phyloP scores from a whole-genome alignment of 192 early-diverging fungal genomes.

The Coemansia sp. region DNA sequence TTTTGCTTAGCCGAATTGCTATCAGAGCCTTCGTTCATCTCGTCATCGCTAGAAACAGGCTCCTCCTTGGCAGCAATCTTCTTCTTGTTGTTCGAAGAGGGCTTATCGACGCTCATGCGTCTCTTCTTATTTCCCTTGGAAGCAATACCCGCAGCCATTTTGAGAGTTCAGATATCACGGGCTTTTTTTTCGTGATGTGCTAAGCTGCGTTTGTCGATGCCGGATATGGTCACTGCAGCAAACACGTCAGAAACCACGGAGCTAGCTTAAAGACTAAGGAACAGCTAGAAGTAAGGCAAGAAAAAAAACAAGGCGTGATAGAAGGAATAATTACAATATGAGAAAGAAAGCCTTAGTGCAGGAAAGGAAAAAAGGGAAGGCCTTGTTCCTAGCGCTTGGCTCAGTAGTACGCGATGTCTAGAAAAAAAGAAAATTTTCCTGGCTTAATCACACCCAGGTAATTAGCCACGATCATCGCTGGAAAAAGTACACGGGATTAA shows the following conservation, averaged over 20 bases:
- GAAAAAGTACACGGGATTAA: slow-evolving; percentile 5
- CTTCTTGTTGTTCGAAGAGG: no score
- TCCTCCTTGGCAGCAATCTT: slow-evolving; percentile 1
- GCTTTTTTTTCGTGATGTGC: no score
- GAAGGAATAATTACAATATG: background rate
- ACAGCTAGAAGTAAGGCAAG: no score
- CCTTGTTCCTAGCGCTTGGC: background rate
- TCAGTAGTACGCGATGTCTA: background rate
- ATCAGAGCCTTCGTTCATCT: slow-evolving; percentile 4
- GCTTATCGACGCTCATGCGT: slow-evolving; percentile 10
- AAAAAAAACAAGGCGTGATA: background rate
- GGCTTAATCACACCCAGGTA: background rate
- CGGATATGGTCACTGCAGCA: background rate
- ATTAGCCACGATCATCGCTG: background rate
- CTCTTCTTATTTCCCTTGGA: slow-evolving; percentile 15
- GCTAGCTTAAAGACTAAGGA: no score
- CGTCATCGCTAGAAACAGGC: slow-evolving; percentile 14
- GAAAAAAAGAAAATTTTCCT: slow-evolving; percentile 26
- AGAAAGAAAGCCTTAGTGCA: background rate
- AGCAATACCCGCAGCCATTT: slow-evolving; percentile 9
- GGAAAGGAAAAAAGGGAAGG: background rate
- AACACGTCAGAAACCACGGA: no score
- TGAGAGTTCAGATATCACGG: no score
- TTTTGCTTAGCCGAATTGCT: slow-evolving; percentile 3
- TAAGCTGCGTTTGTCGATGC: no score